These are phyloP conservation scores for Dalbergia cultrata DNA, from an alignment of 306 rosid species.

Conservation along the genomic window DNA sequence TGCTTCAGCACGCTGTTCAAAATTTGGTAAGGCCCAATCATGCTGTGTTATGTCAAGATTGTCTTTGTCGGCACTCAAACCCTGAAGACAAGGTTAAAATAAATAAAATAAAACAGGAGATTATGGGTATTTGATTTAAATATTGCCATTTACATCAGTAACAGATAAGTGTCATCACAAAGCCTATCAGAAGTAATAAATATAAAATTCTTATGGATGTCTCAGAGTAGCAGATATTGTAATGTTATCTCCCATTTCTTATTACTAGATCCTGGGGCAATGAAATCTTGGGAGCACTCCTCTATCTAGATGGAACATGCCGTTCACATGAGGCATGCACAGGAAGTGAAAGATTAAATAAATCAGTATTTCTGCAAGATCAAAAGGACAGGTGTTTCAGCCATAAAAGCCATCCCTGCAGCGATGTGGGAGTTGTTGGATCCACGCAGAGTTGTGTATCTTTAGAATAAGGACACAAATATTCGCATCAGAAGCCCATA, in stretches of 20 bases:
- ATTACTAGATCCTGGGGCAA: not conserved
- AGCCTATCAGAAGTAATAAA: too few species aligned
- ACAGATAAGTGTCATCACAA: not conserved
- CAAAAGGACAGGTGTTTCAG: too few species aligned
- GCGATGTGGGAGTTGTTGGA: too few species aligned
- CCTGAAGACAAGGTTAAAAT: slow-evolving; percentile 55
- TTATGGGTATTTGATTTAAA: too few species aligned
- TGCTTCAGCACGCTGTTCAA: slow-evolving; percentile 90
- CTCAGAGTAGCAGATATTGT: too few species aligned
- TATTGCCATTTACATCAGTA: not conserved
- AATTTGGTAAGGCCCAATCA: slow-evolving; percentile 90
- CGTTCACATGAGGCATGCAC: not conserved
- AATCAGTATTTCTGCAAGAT: too few species aligned
- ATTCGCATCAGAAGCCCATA: not conserved
- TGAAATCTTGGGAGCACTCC: not conserved
- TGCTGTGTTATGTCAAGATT: slow-evolving; percentile 96
- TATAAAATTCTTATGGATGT: too few species aligned
- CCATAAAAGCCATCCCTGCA: too few species aligned
- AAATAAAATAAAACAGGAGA: not conserved
- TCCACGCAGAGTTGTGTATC: not conserved
- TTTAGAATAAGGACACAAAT: not conserved
- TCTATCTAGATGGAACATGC: not conserved
- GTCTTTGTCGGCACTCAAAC: slow-evolving; percentile 93
- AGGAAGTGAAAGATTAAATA: not conserved
- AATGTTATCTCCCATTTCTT: too few species aligned